Percentiles rank a stretch among this genome's conserved stretches.
Evolutionary conservation across 2,329 filamentous ascomycete species (phyloP).

Genomic region (Delphinella strobiligena): DNA sequence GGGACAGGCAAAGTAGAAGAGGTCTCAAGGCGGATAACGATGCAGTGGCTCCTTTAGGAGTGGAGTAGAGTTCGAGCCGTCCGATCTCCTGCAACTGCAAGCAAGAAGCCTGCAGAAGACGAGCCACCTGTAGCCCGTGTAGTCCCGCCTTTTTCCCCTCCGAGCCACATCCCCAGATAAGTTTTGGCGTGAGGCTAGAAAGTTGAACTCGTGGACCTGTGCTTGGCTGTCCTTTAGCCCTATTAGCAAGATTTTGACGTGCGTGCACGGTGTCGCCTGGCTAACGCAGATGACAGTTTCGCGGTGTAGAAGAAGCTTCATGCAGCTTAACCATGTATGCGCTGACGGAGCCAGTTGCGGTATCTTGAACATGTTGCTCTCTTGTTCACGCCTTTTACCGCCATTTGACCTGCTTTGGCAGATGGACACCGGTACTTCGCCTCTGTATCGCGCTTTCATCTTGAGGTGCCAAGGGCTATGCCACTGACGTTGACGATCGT

Average conservation of each 20-base stretch:
- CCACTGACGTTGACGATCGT: neutral
- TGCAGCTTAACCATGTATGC: neutral
- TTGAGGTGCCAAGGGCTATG: neutral
- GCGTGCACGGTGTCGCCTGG: neutral
- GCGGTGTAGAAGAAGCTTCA: neutral
- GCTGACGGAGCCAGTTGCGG: too few relatives aligned
- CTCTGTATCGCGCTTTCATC: neutral
- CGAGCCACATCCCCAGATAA: neutral
- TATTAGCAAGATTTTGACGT: neutral
- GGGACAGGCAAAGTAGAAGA: neutral
- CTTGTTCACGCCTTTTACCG: neutral
- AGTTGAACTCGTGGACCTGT: neutral
- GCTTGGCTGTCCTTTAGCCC: neutral
- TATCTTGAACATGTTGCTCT: neutral
- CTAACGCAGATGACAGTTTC: neutral
- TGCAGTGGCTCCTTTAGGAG: neutral
- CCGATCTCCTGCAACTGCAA: neutral
- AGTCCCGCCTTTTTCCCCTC: slow-evolving; percentile 1
- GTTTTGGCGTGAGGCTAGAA: neutral
- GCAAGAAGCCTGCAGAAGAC: neutral
- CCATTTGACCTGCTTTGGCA: too few relatives aligned
- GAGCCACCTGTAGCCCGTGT: neutral
- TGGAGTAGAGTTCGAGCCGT: neutral
- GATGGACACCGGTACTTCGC: too few relatives aligned
- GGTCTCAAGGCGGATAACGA: neutral